A percentile compares a stretch with the other conserved stretches of the same genome.
phyloP scores from a whole-genome alignment of 495 filamentous ascomycete genomes.

The Jackrogersella multiformis region DNA sequence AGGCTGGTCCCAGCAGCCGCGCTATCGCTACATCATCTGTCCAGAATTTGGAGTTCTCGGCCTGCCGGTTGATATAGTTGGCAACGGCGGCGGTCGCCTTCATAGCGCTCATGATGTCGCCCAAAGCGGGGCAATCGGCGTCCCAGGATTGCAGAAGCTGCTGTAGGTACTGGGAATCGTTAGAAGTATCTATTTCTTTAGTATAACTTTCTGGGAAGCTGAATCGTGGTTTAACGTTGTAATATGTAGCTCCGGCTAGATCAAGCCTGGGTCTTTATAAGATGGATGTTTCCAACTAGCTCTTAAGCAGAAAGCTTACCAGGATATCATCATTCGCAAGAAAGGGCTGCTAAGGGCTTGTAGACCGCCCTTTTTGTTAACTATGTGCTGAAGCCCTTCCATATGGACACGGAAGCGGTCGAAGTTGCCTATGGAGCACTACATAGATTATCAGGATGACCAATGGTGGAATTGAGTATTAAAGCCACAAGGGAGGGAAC shows the following conservation, averaged over 20 bases:
- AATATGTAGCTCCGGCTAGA: constrained; percentile 37
- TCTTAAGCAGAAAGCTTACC: constrained; percentile 19
- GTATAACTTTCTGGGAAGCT: constrained; percentile 25
- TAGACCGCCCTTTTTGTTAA: constrained; percentile 39
- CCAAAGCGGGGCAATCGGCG: constrained; percentile 31
- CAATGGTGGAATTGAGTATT: not conserved
- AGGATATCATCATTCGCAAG: constrained; percentile 40
- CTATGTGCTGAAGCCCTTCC: constrained; percentile 35
- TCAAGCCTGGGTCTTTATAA: constrained; percentile 29
- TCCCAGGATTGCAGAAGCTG: constrained; percentile 34
- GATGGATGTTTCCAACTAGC: not conserved
- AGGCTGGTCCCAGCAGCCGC: constrained; percentile 32
- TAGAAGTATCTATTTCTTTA: constrained; percentile 21
- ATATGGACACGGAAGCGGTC: constrained; percentile 36
- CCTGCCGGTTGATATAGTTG: constrained; percentile 37
- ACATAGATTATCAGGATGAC: constrained; percentile 10
- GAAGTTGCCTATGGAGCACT: constrained; percentile 41
- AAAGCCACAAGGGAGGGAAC: not conserved
- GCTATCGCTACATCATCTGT: constrained; percentile 35
- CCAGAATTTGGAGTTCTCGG: constrained; percentile 24
- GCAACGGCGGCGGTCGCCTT: constrained; percentile 37
- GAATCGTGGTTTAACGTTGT: constrained; percentile 36
- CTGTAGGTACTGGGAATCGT: constrained; percentile 26
- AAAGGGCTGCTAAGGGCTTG: constrained; percentile 34
- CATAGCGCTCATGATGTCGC: constrained; percentile 40